Evolutionary conservation across 805 yeast genomes (phyloP), one percentile per base, ranked within the genome.

Genomic region (Candida railenensis): DNA sequence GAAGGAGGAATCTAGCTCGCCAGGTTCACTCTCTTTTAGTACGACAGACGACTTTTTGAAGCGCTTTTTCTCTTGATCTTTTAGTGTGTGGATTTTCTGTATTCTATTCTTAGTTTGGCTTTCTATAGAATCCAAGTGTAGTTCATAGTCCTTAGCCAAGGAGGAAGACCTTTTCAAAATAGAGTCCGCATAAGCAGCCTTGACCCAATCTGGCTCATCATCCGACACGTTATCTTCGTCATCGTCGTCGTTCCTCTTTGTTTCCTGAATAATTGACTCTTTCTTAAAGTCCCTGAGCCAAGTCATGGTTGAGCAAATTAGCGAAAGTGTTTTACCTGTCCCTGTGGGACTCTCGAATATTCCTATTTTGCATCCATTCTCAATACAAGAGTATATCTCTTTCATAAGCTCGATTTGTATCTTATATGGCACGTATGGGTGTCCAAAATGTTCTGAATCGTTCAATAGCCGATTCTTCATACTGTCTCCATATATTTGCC

Each of bases 261-360:
- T 42, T 36, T 22, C 39, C 28, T 14, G 22, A 19, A 9, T n/a
- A 14, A n/a, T 19, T 12, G 39, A 4, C 49, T 51, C 3, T 18
- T 59, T 54, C 49, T 79, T 78, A 51, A 75, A 64, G 18, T 79
- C 73, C 47, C 92, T 63, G 30, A 91, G 69, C 96, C 96, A 91
- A 0, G 91, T 80, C 78, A 91, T 76, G 0, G 92, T 72, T 0
- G 95, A 80, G 59, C 97, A 92, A 3, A 92, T 86, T 40, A 91
- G 66, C 0, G 96, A 89, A 2, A 92, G 68, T 0, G 97, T 90
- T 63, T 91, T 91, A 2, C 98, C 97, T 1, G 91, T 88, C 4
- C 98, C 98, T 0, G 98, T 91, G 0, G 98, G 98, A 47, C 94
- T 85, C 61, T 91, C 97, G 57, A 91, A 84, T 1, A 91, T 72